Percentiles rank a stretch among this genome's conserved stretches.
These are phyloP conservation scores for Nematocida ironsii DNA, from an alignment of 371 early-diverging fungal genomes.

Conservation along the genomic window DNA sequence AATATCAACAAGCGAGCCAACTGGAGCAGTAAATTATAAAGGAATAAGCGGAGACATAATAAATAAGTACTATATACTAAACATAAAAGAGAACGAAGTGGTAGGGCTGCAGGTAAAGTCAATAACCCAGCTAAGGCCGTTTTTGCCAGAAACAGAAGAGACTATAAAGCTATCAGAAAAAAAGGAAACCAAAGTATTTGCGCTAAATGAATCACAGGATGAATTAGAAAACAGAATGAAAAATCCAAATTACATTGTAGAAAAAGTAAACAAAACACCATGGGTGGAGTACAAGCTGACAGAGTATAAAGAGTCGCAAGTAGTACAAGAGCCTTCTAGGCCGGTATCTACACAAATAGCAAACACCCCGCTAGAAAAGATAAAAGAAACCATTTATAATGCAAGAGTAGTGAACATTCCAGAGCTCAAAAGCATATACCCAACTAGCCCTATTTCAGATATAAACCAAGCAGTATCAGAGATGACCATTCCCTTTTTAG, in stretches of 20 bases:
- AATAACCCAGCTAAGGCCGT: conserved; percentile 41
- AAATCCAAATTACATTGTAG: conserved; percentile 50
- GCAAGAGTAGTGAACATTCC: conserved; percentile 42
- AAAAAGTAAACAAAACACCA: conserved; percentile 21
- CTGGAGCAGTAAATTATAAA: conserved; percentile 10
- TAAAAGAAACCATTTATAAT: conserved; percentile 48
- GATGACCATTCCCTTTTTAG: conserved; percentile 29
- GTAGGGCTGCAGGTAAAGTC: conserved; percentile 12
- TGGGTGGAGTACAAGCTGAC: conserved; percentile 20
- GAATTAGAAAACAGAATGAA: conserved; percentile 46
- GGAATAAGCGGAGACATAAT: background rate
- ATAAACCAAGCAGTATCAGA: conserved; percentile 20
- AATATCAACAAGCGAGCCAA: background rate
- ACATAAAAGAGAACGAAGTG: background rate
- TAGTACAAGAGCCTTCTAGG: background rate
- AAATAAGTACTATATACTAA: conserved; percentile 42
- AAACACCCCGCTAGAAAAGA: background rate
- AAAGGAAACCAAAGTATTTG: conserved; percentile 38
- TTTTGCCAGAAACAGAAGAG: conserved; percentile 45
- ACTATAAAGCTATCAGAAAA: conserved; percentile 37
- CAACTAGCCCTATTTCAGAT: background rate
- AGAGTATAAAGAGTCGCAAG: background rate
- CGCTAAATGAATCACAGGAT: conserved; percentile 45
- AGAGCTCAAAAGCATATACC: conserved; percentile 10
- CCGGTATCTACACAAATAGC: background rate